phyloP scores from a whole-genome alignment of 495 filamentous ascomycete genomes.

The Neurospora sp. region DNA sequence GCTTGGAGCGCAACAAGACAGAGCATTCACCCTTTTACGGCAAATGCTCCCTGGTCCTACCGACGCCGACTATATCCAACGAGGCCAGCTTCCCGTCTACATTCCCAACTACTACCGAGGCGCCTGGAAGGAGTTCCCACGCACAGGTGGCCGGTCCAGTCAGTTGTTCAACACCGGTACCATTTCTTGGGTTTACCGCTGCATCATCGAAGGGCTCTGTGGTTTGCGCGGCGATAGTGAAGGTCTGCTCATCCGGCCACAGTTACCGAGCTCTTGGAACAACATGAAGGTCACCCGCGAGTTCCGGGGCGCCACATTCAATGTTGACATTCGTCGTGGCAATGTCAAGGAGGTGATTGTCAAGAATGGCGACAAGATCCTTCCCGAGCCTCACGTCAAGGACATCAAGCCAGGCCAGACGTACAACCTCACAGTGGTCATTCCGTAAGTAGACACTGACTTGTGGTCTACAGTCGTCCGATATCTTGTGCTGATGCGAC shows the following conservation, averaged over 20 bases:
- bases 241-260: slow-evolving; percentile 36
- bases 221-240: slow-evolving; percentile 39
- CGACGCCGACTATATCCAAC: slow-evolving; percentile 40
- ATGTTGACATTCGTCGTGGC: slow-evolving; percentile 33
- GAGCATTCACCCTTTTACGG: slow-evolving; percentile 38
- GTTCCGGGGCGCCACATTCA: slow-evolving; percentile 43
- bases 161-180: slow-evolving; percentile 50
- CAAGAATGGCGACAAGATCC: slow-evolving; percentile 18
- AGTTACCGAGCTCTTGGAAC: slow-evolving; percentile 40
- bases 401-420: slow-evolving; percentile 28
- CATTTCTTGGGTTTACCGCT: slow-evolving; percentile 45
- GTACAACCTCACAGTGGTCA: slow-evolving; percentile 30
- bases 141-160: slow-evolving; percentile 43
- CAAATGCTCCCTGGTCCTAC: slow-evolving; percentile 43
- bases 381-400: slow-evolving; percentile 30
- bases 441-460: slow-evolving; percentile 16
- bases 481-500: not conserved
- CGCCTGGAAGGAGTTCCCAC: slow-evolving; percentile 37
- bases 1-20: slow-evolving; percentile 36
- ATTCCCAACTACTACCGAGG: slow-evolving; percentile 51
- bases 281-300: slow-evolving; percentile 36
- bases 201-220: slow-evolving; percentile 44
- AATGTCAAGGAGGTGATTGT: slow-evolving; percentile 35
- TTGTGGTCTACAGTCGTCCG: not conserved
- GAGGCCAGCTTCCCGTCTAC: slow-evolving; percentile 46